Evolutionary conservation across 148 eudicot genomes (phyloP), one percentile per base, ranked within the genome.

Genomic region (Rhododendron vialii): DNA sequence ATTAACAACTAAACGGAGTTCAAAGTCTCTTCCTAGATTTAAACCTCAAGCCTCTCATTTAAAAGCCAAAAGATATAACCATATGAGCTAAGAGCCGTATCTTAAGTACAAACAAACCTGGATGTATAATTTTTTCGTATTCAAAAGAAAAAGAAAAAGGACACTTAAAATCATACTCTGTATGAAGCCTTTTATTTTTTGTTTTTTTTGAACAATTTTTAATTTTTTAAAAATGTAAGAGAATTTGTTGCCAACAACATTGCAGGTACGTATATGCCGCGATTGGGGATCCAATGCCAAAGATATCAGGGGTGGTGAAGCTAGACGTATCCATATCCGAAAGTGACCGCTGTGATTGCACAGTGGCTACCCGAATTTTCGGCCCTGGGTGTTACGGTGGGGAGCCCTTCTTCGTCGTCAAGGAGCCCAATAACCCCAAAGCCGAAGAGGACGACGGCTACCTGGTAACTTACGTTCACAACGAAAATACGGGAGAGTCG

Each of bases 381-480:
- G 93, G 88, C 35, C 88, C 88, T 0, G 90, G 92, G 4, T 90
- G 94, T 81, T 92, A 81, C 9, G 96, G 94, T 0, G 96, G 98
- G 1, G 96, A 95, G 87, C 94, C 98, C 5, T 95, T 89, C 84
- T 95, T 95, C 41, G 96, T 95, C 61, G 91, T 95, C 0, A 90
- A 84, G 65, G 90, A 94, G 15, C 92, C 92, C 0, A 88, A 91
- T 57, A 86, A 93, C 69, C 80, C 84, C 11, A 78, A 88, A 7
- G 94, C 90, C 0, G 94, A 92, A 7, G 98, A 95, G 85, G 98
- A 95, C 33, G 96, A 95, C 17, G 98, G 98, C 3, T 92, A 90
- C 74, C n/a, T 95, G 10, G 88, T 95, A 35, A 81, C 90, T 0
- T 95, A 90, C 3, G 86, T 93, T 15, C 96, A 95, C 65, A 83